Evolutionary conservation across 179 eudicot species (phyloP), one percentile per base, ranked within the genome.

Genomic region (Drosera spatulata): DNA sequence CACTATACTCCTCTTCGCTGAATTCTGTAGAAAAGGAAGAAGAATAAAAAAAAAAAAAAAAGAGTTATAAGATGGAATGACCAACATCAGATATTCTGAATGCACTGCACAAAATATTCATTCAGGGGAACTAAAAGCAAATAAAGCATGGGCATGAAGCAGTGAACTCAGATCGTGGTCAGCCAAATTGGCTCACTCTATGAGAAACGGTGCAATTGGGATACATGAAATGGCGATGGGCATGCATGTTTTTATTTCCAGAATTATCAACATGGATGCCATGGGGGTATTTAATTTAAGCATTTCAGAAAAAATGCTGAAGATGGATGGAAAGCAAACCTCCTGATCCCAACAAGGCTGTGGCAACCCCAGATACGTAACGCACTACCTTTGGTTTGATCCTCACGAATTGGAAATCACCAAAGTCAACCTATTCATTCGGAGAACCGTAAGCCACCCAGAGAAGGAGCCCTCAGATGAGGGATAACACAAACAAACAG

Each of bases 331-430:
- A 14, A 44, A 10, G 70, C 96, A 61, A 69, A 93, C 99, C 99
- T 89, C 99, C 99, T 41, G 99, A 86, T 59, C 95, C 99, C 75
- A 89, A 71, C 63, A 84, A 45, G 53, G 99, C 93, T 7, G 99
- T 88, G 65, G 99, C 96, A 68, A 89, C 88, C 38, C 97, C 99
- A 4, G 97, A 81, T 6, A 93, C 95, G 70, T 79, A 93, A 37
- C 86, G 74, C 59, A 93, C 86, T 51, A 81, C 84, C 82, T 80
- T 79, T 39, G 95, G 99, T 64, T 82, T 84, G 72, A 93, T 89
- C 55, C 84, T 83, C 71, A 93, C 33, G 71, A 89, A 89, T 71
- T 86, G 95, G 65, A 93, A 93, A 75, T 93, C 99, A 59, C 96
- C 95, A 73, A 84, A 84, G 74, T 89, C 95, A 58, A 86, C 95